Base-by-base conservation (phyloP, 495 filamentous ascomycete species). In the Apiosordaria backusii region DNA sequence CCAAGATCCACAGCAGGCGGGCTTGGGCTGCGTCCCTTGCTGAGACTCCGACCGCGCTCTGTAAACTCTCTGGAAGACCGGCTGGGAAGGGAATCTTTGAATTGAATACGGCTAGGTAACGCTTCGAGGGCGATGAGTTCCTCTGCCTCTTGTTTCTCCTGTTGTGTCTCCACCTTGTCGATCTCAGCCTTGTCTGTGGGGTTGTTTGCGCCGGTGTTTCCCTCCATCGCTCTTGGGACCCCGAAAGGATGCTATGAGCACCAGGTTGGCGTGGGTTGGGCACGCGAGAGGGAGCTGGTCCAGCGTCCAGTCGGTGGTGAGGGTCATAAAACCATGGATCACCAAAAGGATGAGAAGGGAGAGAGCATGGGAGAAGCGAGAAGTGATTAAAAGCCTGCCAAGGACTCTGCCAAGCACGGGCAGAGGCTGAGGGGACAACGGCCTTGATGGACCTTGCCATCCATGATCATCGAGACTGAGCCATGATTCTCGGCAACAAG, bases 161-260 rank as follows among this genome's bases (percentile, higher is more conserved):
- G 7, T 13, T 25, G 50, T 19, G 35, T 64, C 45, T 63, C 45
- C 15, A 16, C 25, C 6, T 9, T 23, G 40, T 25, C 65, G 29
- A 29, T 45, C 58, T 60, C 64, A 54, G 67, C 60, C 60, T 60
- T 61, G 40, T 57, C n/a, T 40, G 54, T 62, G 25, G 60, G n/a
- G 54, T 50, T 61, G 24, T 57, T 61, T 62, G 55, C 24, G 54
- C 35, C 60, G 25, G 25, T 29, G 62, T 63, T 27, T 29, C 26
- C 21, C 26, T 65, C 68, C 68, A 70, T 70, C 35, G 25, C 68
- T 35, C 24, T 21, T 13, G 4, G 0, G 45, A 5, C 45, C 45
- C 45, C 55, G 45, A n/a, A 23, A 10, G 22, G 25, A 5, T 7
- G 35, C 10, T 7, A 45, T 45, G 35, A 15, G 35, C 35, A 13